phyloP scores from a whole-genome alignment of 163 green algal species.

The Scenedesmus sp. region DNA sequence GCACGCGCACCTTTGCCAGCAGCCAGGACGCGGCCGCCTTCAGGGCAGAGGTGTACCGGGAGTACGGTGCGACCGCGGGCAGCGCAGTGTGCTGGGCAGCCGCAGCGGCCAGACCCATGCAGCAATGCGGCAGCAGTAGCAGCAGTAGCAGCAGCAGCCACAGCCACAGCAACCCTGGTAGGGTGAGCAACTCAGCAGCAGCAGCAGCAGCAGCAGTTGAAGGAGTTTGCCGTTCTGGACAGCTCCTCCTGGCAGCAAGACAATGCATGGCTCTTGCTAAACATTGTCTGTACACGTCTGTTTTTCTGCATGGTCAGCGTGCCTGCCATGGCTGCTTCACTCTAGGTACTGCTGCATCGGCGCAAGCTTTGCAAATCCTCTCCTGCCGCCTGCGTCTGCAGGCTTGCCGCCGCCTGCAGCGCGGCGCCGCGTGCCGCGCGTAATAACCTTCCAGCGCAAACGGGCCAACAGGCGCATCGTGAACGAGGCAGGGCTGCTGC shows the following conservation, averaged over 20 bases:
- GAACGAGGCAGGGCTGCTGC: conserved; percentile 84
- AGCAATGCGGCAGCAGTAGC: background rate
- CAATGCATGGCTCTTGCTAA: no score
- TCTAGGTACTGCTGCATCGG: no score
- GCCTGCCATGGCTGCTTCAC: no score
- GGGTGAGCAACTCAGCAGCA: no score
- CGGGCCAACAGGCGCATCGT: conserved; percentile 87
- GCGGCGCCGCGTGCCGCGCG: conserved; percentile 59
- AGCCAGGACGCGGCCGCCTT: conserved; percentile 78
- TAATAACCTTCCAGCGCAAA: conserved; percentile 92
- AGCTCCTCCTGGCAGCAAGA: no score
- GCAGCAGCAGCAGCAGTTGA: no score
- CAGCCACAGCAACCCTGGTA: no score
- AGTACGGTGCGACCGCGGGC: conserved; percentile 64
- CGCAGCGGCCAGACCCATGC: background rate
- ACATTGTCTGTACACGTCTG: no score
- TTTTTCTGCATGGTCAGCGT: no score
- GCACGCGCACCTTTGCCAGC: conserved; percentile 79
- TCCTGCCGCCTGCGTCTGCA: conserved; percentile 26
- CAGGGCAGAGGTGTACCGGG: conserved; percentile 75
- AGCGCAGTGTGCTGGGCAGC: background rate
- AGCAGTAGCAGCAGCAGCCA: background rate
- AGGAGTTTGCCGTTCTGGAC: no score
- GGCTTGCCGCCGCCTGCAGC: conserved; percentile 65
- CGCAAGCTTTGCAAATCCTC: no score